Conservation (phyloP, 768 basidiomycete genomes). For the Lyophyllum decastes region DNA sequence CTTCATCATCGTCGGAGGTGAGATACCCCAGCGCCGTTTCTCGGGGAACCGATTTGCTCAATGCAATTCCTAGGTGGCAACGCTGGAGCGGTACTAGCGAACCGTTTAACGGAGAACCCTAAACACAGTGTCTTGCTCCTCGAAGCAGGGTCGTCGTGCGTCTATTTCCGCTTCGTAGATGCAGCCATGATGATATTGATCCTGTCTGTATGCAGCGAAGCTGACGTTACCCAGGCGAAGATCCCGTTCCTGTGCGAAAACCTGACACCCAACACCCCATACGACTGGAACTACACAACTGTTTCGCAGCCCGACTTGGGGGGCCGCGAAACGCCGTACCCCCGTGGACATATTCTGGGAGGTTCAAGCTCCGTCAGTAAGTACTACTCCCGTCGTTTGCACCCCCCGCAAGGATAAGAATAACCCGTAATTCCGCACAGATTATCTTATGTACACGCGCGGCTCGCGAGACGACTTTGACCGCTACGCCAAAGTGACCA, state of each 20-base stretch:
- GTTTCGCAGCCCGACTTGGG: slow-evolving; percentile 19
- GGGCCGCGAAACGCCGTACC: slow-evolving; percentile 19
- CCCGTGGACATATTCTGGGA: slow-evolving; percentile 24
- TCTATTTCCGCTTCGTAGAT: too few species aligned
- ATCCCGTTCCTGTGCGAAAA: slow-evolving; percentile 14
- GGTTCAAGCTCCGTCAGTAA: slow-evolving; percentile 25
- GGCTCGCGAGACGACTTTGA: slow-evolving; percentile 32
- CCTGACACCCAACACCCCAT: slow-evolving; percentile 6
- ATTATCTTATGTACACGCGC: slow-evolving; percentile 24
- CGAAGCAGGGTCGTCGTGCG: slow-evolving; percentile 24
- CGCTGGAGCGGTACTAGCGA: slow-evolving; percentile 20
- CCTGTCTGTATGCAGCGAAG: too few species aligned
- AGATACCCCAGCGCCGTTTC: neutral
- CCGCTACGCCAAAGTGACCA: slow-evolving; percentile 25
- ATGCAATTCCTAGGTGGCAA: slow-evolving; percentile 6
- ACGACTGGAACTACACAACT: slow-evolving; percentile 30
- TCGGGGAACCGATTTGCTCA: too few species aligned
- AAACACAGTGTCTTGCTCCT: slow-evolving; percentile 23
- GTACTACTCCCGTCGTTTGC: neutral
- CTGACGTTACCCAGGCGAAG: too few species aligned
- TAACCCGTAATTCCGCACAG: neutral
- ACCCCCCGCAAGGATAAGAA: neutral
- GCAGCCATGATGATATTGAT: too few species aligned
- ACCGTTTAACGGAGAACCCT: slow-evolving; percentile 21
- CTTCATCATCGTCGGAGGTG: slow-evolving; percentile 19